A percentile compares a stretch with the other conserved stretches of the same genome.
These are phyloP conservation scores for Aurantiochytrium sp. DNA, from an alignment of 108 stramenopile species.

Conservation along the genomic window DNA sequence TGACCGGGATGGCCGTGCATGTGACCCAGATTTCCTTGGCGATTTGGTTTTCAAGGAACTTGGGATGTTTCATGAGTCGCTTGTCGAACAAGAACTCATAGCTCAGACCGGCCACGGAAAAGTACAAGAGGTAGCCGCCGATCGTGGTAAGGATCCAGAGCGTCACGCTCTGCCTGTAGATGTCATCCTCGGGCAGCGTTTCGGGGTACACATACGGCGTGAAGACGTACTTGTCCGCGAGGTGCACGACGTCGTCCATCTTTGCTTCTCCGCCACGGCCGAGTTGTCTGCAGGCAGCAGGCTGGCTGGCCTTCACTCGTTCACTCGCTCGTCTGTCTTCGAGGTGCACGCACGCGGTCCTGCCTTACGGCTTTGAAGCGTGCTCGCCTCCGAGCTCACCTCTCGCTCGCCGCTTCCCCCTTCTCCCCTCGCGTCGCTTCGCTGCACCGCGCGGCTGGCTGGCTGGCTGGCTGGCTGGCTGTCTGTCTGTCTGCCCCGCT, in stretches of 20 bases:
- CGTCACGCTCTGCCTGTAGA: background rate
- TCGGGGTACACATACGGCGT: slow-evolving; percentile 15
- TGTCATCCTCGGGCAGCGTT: background rate
- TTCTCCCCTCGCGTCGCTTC: too few species aligned
- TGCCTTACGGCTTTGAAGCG: too few species aligned
- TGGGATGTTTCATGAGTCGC: background rate
- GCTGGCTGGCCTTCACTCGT: too few species aligned
- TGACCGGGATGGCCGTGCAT: slow-evolving; percentile 1
- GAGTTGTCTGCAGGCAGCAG: too few species aligned
- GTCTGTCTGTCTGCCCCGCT: too few species aligned
- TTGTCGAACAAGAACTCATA: background rate
- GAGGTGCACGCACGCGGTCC: too few species aligned
- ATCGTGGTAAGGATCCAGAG: background rate
- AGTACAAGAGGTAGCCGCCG: slow-evolving; percentile 9
- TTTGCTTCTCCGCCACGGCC: too few species aligned
- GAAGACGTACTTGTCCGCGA: background rate
- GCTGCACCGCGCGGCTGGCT: too few species aligned
- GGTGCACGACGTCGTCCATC: background rate
- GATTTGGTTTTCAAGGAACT: background rate
- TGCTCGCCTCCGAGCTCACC: too few species aligned
- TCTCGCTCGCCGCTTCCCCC: too few species aligned
- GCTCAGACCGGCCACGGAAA: background rate
- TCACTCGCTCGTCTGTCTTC: too few species aligned
- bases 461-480: too few species aligned
- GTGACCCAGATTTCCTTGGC: background rate